Conservation (phyloP, 1,284 basidiomycete genomes). For the Entoloma clypeatum region DNA sequence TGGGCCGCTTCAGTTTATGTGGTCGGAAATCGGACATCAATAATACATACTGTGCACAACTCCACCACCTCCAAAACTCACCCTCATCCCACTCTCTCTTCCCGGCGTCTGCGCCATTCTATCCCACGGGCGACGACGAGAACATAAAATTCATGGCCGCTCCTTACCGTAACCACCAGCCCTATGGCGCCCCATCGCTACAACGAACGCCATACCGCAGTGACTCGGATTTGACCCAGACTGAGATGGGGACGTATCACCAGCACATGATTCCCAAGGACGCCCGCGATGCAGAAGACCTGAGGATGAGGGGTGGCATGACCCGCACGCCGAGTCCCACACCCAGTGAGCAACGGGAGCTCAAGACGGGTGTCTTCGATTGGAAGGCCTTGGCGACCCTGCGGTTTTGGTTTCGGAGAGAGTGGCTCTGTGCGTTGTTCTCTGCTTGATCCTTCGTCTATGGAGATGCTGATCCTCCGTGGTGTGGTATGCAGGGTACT, state of each 20-base stretch:
- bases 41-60: neutral
- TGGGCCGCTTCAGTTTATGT: neutral
- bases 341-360: slow-evolving; percentile 49
- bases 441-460: neutral
- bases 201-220: too few species aligned
- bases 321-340: slow-evolving; percentile 61
- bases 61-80: neutral
- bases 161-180: too few species aligned
- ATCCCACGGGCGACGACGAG: too few species aligned
- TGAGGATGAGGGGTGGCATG: too few species aligned
- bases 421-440: slow-evolving; percentile 45
- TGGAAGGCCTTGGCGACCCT: slow-evolving; percentile 38
- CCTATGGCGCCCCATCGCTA: too few species aligned
- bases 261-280: slow-evolving; percentile 1
- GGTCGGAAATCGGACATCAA: too few species aligned
- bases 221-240: too few species aligned
- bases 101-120: too few species aligned
- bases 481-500: slow-evolving; percentile 45
- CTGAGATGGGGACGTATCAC: neutral
- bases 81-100: too few species aligned
- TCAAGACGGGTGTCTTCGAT: slow-evolving; percentile 41
- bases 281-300: neutral
- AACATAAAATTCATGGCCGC: too few species aligned
- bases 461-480: neutral
- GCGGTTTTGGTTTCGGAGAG: slow-evolving; percentile 46